These are phyloP conservation scores for Trypanosoma boissoni DNA, from an alignment of 208 protist species.

Conservation along the genomic window DNA sequence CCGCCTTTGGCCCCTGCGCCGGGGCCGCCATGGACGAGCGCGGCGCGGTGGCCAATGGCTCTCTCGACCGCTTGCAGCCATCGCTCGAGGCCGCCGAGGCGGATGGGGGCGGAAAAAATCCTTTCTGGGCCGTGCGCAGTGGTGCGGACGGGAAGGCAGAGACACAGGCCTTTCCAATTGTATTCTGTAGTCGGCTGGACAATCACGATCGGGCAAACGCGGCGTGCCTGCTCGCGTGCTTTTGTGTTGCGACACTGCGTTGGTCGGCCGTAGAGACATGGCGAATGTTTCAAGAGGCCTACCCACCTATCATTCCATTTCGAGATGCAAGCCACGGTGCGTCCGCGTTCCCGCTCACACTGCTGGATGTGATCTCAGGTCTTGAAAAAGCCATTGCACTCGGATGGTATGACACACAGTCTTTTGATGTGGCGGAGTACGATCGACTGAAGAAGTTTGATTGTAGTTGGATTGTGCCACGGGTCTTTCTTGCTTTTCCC, in stretches of 20 bases:
- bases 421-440: slow-evolving; percentile 91
- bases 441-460: slow-evolving; percentile 86
- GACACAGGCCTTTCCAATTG: slow-evolving; percentile 26
- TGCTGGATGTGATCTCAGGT: slow-evolving; percentile 77
- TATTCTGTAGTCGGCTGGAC: slow-evolving; percentile 55
- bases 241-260: slow-evolving; percentile 60
- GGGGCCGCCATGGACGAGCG: not conserved
- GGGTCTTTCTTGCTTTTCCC: slow-evolving; percentile 92
- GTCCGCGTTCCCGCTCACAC: slow-evolving; percentile 74
- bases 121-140: not conserved
- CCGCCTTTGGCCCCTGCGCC: slow-evolving; percentile 1
- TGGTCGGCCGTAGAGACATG: slow-evolving; percentile 61
- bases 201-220: slow-evolving; percentile 87
- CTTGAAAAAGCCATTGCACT: slow-evolving; percentile 61
- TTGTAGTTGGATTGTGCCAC: slow-evolving; percentile 94
- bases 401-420: slow-evolving; percentile 74
- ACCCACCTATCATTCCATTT: slow-evolving; percentile 89
- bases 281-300: slow-evolving; percentile 44
- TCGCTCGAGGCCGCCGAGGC: not conserved
- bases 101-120: not conserved
- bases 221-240: slow-evolving; percentile 74
- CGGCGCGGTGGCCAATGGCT: no score
- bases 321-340: slow-evolving; percentile 91
- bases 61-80: no score
- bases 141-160: not conserved